These are phyloP conservation scores for Candida easanensis DNA, from an alignment of 805 yeast genomes.

Conservation along the genomic window DNA sequence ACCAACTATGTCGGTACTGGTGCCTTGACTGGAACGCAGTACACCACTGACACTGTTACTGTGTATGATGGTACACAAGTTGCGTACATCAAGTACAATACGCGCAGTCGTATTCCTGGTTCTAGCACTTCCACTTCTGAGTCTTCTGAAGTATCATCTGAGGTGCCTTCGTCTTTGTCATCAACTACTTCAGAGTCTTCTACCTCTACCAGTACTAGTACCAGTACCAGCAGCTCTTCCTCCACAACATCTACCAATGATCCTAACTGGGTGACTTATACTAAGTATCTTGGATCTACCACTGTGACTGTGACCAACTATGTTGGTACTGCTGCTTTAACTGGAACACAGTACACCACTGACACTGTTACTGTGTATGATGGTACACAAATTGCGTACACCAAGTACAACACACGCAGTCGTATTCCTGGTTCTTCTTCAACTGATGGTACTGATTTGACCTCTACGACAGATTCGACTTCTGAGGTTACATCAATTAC, in stretches of 20 bases:
- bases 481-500: no score
- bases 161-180: no score
- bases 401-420: background rate
- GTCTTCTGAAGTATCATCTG: no score
- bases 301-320: background rate
- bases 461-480: no score
- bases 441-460: no score
- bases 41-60: conserved; percentile 1
- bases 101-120: background rate
- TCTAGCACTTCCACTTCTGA: background rate
- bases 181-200: no score
- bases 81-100: background rate
- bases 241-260: background rate
- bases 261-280: background rate
- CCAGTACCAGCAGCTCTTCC: no score
- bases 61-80: background rate
- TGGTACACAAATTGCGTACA: background rate
- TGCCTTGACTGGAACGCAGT: background rate
- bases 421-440: background rate
- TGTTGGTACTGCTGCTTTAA: background rate
- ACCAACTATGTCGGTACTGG: conserved; percentile 1
- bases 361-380: background rate
- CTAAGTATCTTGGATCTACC: background rate
- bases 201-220: no score
- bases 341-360: conserved; percentile 4